Percentiles rank a stretch among this genome's conserved stretches.
Evolutionary conservation across 163 green algal genomes (phyloP).

Genomic region (Scenedesmus sp.): DNA sequence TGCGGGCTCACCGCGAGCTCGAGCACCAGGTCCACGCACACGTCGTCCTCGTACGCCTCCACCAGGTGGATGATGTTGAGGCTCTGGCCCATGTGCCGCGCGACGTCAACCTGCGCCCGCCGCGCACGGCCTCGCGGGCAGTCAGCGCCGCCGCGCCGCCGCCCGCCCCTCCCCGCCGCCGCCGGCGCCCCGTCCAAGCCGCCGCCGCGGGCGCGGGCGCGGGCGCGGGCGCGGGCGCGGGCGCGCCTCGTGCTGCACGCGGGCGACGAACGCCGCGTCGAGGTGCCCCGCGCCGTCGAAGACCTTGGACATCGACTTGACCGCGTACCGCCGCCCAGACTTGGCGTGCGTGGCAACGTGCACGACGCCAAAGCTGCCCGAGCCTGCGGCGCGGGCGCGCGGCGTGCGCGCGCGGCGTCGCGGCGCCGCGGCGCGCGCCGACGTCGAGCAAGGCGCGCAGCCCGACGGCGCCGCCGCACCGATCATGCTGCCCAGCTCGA

Average conservation of each 20-base stretch:
- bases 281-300: slow-evolving; percentile 33
- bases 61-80: slow-evolving; percentile 42
- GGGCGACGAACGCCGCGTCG: slow-evolving; percentile 21
- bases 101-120: slow-evolving; percentile 36
- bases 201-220: neutral
- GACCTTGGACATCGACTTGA: slow-evolving; percentile 38
- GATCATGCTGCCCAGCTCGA: slow-evolving; percentile 28
- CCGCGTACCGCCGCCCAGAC: slow-evolving; percentile 30
- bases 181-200: neutral
- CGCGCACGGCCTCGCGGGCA: too few relatives aligned
- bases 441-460: too few relatives aligned
- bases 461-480: too few relatives aligned
- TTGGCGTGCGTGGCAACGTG: slow-evolving; percentile 32
- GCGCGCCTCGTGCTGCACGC: slow-evolving; percentile 38
- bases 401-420: too few relatives aligned
- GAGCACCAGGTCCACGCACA: slow-evolving; percentile 45
- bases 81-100: slow-evolving; percentile 32
- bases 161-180: neutral
- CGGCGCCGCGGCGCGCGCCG: too few relatives aligned
- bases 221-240: neutral
- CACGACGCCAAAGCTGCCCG: slow-evolving; percentile 41
- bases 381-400: too few relatives aligned
- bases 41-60: slow-evolving; percentile 32
- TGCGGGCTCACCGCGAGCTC: slow-evolving; percentile 40
- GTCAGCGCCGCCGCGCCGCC: neutral